phyloP scores from a whole-genome alignment of 2,329 filamentous ascomycete genomes.

The Exophiala bonariae region DNA sequence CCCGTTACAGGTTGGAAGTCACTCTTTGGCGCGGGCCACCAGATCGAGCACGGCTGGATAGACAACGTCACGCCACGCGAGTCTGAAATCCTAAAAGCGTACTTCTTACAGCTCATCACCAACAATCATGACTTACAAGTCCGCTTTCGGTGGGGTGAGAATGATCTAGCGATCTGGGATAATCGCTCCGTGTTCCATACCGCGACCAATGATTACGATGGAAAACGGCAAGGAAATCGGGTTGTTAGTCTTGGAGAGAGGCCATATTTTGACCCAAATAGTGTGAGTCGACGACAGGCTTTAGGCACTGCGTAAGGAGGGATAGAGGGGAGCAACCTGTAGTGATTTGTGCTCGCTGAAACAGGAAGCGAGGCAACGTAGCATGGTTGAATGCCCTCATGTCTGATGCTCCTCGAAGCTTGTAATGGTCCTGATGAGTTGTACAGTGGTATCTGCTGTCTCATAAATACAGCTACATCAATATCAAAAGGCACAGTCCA shows the following conservation, averaged over 20 bases:
- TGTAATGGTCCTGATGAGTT: no score
- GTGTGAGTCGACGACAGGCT: slow-evolving; percentile 14
- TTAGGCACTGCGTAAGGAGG: no score
- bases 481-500: no score
- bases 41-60: slow-evolving; percentile 31
- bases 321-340: no score
- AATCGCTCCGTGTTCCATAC: slow-evolving; percentile 58
- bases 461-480: no score
- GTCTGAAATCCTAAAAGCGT: slow-evolving; percentile 34
- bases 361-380: no score
- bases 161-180: slow-evolving; percentile 59
- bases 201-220: slow-evolving; percentile 55
- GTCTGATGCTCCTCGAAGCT: no score
- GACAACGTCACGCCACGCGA: slow-evolving; percentile 37
- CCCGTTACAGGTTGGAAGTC: slow-evolving; percentile 65
- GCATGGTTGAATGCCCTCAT: no score
- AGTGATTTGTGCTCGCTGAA: no score
- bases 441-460: no score
- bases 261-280: slow-evolving; percentile 52
- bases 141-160: slow-evolving; percentile 39
- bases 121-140: slow-evolving; percentile 46
- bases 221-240: slow-evolving; percentile 50
- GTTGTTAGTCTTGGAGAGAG: slow-evolving; percentile 56
- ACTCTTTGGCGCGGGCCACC: slow-evolving; percentile 37
- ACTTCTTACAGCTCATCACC: slow-evolving; percentile 36